phyloP scores from a whole-genome alignment of 225 moss, liverwort and hornwort genomes.

The Climacium dendroides region DNA sequence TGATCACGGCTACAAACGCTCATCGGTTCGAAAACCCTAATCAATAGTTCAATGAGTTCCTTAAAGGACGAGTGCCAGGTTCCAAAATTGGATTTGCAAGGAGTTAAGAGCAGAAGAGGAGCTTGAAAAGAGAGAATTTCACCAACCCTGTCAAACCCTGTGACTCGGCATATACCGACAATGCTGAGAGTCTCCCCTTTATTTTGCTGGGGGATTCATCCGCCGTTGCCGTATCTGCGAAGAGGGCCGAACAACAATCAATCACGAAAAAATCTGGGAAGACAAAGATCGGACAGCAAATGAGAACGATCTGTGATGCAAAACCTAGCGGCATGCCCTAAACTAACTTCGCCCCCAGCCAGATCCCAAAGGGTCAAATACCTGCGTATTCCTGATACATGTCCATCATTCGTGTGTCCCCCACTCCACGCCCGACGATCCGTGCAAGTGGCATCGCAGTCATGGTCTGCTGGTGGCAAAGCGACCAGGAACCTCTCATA shows the following conservation, averaged over 20 bases:
- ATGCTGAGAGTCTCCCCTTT: conserved; percentile 67
- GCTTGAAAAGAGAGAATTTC: neutral
- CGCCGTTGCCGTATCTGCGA: conserved; percentile 60
- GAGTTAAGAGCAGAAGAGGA: neutral
- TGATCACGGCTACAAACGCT: neutral
- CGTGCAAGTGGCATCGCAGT: conserved; percentile 30
- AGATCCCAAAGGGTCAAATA: neutral
- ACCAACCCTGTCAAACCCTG: conserved; percentile 88
- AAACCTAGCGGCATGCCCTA: neutral
- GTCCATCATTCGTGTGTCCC: conserved; percentile 72
- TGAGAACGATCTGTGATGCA: neutral
- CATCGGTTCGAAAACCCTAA: neutral
- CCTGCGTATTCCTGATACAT: conserved; percentile 79
- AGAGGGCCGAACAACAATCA: neutral
- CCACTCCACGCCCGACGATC: conserved; percentile 38
- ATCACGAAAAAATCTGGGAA: neutral
- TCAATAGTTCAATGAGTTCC: neutral
- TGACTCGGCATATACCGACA: conserved; percentile 63
- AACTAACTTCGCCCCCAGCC: neutral
- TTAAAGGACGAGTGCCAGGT: neutral
- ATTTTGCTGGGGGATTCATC: conserved; percentile 63
- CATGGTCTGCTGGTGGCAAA: conserved; percentile 27
- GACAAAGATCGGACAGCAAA: neutral
- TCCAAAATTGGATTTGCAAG: neutral
- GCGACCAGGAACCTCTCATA: conserved; percentile 19